A percentile compares a stretch with the other conserved stretches of the same genome.
These are phyloP conservation scores for Tuber calosporum DNA, from an alignment of 495 filamentous ascomycete species.

Conservation along the genomic window DNA sequence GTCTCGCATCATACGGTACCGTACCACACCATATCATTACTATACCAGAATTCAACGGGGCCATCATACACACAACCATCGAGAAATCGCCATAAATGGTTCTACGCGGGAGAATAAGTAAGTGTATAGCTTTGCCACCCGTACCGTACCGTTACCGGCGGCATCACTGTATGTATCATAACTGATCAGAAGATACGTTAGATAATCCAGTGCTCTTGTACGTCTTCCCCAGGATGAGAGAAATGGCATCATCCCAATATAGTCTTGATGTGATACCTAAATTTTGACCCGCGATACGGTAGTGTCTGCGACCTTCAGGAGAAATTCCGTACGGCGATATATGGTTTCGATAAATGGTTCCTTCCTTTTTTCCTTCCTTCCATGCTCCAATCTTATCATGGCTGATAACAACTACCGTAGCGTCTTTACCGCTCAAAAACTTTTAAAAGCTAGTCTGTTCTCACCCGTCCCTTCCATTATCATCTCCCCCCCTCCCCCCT, in stretches of 20 bases:
- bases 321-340: conserved; percentile 74
- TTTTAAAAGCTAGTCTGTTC: conserved; percentile 47
- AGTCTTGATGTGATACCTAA: conserved; percentile 5
- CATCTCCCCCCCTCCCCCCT: conserved; percentile 3
- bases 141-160: no score
- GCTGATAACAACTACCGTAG: conserved; percentile 38
- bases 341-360: conserved; percentile 62
- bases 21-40: no score
- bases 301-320: conserved; percentile 97
- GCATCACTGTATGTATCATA: no score
- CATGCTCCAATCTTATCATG: conserved; percentile 1
- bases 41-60: not conserved
- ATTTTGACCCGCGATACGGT: not conserved
- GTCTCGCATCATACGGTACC: no score
- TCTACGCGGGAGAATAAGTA: conserved; percentile 6
- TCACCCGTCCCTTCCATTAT: not conserved
- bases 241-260: no score
- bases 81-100: not conserved
- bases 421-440: conserved; percentile 51
- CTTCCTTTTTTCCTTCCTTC: not conserved
- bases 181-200: conserved; percentile 38
- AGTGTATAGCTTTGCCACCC: not conserved
- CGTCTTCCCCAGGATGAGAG: conserved; percentile 37
- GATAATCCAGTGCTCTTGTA: conserved; percentile 67
- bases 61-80: no score